These are phyloP conservation scores for Hyphodiscus hymeniophilus DNA, from an alignment of 495 filamentous ascomycete species.

Conservation along the genomic window DNA sequence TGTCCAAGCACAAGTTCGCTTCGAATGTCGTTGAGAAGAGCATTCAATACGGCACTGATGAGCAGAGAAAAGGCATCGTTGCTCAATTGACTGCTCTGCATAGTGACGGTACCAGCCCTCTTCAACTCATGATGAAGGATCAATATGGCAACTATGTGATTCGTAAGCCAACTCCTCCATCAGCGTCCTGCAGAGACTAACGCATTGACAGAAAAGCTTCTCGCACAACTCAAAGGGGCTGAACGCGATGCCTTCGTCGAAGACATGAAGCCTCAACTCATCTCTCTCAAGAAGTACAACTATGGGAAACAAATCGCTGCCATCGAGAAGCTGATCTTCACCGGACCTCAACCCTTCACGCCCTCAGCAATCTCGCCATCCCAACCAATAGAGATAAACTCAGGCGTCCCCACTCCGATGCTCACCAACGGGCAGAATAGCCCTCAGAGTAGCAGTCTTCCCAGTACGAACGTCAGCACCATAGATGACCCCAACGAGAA, in stretches of 20 bases:
- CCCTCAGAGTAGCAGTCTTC: conserved; percentile 52
- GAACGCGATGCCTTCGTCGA: conserved; percentile 63
- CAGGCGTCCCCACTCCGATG: conserved; percentile 46
- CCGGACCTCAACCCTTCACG: conserved; percentile 20
- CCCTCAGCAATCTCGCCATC: conserved; percentile 20
- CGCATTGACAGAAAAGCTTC: conserved; percentile 59
- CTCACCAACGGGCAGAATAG: conserved; percentile 57
- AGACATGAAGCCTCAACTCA: conserved; percentile 65
- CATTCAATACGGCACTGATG: conserved; percentile 61
- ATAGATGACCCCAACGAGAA: conserved; percentile 31
- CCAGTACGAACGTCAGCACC: conserved; percentile 48
- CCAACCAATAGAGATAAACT: conserved; percentile 40
- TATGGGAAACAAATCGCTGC: conserved; percentile 72
- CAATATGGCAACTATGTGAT: conserved; percentile 96
- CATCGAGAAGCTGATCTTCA: conserved; percentile 55
- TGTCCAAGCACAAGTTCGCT: conserved; percentile 93
- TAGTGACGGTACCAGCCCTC: conserved; percentile 55
- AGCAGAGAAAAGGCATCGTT: conserved; percentile 66
- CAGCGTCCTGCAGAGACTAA: conserved; percentile 1
- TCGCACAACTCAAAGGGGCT: conserved; percentile 55
- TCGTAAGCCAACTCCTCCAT: conserved; percentile 53
- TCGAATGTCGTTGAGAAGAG: conserved; percentile 98
- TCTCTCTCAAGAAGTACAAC: conserved; percentile 60
- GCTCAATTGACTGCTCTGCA: conserved; percentile 49
- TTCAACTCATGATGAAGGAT: conserved; percentile 77